phyloP scores from a whole-genome alignment of 805 yeast species.

The Metschnikowia proteae region DNA sequence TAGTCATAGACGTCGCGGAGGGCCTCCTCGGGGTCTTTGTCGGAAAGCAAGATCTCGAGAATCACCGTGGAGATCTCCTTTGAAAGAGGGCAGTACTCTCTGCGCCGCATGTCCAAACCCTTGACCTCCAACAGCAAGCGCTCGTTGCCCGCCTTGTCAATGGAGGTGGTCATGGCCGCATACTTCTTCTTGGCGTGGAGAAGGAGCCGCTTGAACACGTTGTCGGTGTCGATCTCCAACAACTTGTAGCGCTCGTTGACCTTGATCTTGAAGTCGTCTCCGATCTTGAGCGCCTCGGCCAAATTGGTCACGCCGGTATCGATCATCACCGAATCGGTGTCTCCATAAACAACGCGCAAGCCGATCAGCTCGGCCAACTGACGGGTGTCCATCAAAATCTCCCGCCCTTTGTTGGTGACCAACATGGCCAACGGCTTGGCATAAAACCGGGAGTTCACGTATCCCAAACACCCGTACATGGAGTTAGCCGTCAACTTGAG shows the following conservation, averaged over 20 bases:
- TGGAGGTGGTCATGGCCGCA: conserved; percentile 75
- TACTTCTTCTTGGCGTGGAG: conserved; percentile 96
- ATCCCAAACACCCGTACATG: conserved; percentile 99
- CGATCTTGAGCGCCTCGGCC: conserved; percentile 74
- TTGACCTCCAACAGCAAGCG: conserved; percentile 71
- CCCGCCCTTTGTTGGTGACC: conserved; percentile 93
- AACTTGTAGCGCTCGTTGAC: conserved; percentile 87
- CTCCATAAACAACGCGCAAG: conserved; percentile 90
- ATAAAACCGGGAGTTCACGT: conserved; percentile 84
- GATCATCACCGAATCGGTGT: conserved; percentile 98
- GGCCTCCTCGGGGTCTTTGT: conserved; percentile 73
- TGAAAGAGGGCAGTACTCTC: conserved; percentile 92
- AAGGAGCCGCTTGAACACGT: conserved; percentile 78
- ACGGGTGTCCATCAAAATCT: conserved; percentile 87
- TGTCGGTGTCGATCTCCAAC: conserved; percentile 92
- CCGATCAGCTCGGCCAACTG: conserved; percentile 85
- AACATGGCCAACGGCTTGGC: conserved; percentile 95
- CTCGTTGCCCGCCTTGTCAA: conserved; percentile 53
- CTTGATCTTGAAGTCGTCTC: conserved; percentile 74
- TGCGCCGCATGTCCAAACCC: conserved; percentile 94
- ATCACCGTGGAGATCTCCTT: conserved; percentile 81
- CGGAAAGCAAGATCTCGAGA: conserved; percentile 65
- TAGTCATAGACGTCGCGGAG: conserved; percentile 67
- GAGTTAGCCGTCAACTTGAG: conserved; percentile 96
- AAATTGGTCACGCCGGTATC: conserved; percentile 74